These are phyloP conservation scores for Phyllosticta citrichinensis DNA, from an alignment of 2,329 filamentous ascomycete species.

Conservation along the genomic window DNA sequence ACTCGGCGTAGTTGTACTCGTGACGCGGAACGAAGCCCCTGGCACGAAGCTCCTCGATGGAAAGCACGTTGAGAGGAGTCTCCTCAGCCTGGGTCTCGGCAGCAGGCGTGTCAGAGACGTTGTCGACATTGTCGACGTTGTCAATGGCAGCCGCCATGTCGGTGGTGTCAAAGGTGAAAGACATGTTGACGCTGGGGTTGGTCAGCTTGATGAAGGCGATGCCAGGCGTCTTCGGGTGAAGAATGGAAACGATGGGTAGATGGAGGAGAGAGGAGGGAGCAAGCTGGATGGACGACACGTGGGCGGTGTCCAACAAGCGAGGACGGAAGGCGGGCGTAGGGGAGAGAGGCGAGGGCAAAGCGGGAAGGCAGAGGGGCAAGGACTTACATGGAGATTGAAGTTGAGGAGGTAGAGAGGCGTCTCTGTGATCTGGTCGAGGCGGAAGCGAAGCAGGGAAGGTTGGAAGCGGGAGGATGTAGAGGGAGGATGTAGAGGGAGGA, in stretches of 20 bases:
- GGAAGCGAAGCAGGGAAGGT: not conserved
- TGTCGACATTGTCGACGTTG: constrained; percentile 12
- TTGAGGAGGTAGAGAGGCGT: not conserved
- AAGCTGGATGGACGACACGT: not conserved
- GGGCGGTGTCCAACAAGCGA: too few relatives aligned
- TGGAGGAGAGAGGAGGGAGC: not conserved
- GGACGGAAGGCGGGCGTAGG: not conserved
- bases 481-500: too few relatives aligned
- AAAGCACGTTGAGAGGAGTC: not conserved
- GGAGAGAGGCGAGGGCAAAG: not conserved
- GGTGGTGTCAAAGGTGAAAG: constrained; percentile 13
- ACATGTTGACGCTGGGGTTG: constrained; percentile 1
- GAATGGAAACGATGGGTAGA: too few relatives aligned
- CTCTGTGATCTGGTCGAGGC: not conserved
- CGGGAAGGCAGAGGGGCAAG: not conserved
- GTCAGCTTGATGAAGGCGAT: not conserved
- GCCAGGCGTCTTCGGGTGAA: not conserved
- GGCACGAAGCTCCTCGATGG: constrained; percentile 4
- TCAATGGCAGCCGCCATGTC: constrained; percentile 14
- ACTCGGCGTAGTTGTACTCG: constrained; percentile 41
- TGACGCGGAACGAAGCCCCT: constrained; percentile 39
- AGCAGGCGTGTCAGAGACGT: constrained; percentile 17
- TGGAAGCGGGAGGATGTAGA: not conserved
- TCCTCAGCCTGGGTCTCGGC: constrained; percentile 15
- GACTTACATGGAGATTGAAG: not conserved